These are phyloP conservation scores for Elaeis oleifera DNA, from an alignment of 202 grass and related monocot genomes.

Conservation along the genomic window DNA sequence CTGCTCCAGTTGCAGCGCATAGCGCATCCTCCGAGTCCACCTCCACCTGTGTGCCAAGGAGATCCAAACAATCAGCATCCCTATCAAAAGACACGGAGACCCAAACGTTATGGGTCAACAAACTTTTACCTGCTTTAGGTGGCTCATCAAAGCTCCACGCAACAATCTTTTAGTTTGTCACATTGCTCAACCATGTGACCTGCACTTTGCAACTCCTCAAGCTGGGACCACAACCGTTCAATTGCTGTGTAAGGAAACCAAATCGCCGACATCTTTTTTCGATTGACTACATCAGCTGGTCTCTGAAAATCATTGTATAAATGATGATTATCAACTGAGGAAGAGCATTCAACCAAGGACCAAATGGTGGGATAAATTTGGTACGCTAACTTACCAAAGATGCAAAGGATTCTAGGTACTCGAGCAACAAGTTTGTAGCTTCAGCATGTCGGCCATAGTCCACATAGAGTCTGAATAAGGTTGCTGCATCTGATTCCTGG, in stretches of 20 bases:
- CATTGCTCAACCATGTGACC: constrained; percentile 74
- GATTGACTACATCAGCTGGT: constrained; percentile 50
- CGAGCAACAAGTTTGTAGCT: constrained; percentile 75
- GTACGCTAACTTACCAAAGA: constrained; percentile 41
- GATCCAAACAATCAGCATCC: not conserved
- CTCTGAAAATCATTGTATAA: constrained; percentile 39
- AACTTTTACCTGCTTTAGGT: constrained; percentile 58
- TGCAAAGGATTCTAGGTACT: constrained; percentile 67
- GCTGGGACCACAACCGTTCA: constrained; percentile 65
- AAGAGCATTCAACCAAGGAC: no score
- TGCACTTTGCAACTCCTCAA: constrained; percentile 57
- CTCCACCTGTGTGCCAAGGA: constrained; percentile 39
- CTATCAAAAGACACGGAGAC: not conserved
- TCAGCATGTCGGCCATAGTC: constrained; percentile 66
- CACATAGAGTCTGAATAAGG: constrained; percentile 85
- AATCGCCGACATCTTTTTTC: constrained; percentile 71
- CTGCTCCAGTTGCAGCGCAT: constrained; percentile 35
- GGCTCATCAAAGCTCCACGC: constrained; percentile 46
- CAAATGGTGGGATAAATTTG: no score
- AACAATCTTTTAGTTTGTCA: constrained; percentile 58
- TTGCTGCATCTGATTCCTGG: constrained; percentile 69
- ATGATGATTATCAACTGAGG: no score
- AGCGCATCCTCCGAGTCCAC: constrained; percentile 72
- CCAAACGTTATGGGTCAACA: not conserved
- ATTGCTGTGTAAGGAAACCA: constrained; percentile 75